Evolutionary conservation across 176 grass and related monocot genomes (phyloP), one percentile per base, ranked within the genome.

Genomic region (Lolium multiflorum): DNA sequence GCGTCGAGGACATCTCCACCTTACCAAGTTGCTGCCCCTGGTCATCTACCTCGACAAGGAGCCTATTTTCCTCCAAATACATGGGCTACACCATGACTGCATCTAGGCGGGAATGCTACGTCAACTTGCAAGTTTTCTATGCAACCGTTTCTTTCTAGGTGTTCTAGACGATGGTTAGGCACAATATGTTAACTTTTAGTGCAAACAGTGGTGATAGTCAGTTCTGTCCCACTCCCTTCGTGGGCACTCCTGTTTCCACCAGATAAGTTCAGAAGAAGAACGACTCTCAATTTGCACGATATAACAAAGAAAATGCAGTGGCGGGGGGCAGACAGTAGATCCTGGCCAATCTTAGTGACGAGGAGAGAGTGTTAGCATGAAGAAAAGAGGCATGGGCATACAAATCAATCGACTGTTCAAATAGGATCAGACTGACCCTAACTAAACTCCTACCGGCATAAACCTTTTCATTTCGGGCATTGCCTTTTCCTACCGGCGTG

Each of bases 201-300:
- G n/a, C n/a, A n/a, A n/a, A n/a, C n/a, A 14, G 61, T 75, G 59
- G 76, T 41, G 89, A 84, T 75, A 16, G n/a, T n/a, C 73, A 9
- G 67, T 80, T 61, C 25, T 7, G 80, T 37, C 85, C 89, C 89
- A 84, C 89, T 61, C 74, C 66, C 51, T 16, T 63, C 43, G 54
- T 82, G 61, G 71, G 79, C 77, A 13, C 89, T 46, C 65, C 65
- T 79, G 67, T 68, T 84, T 61, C 11, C 14, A 61, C 21, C 81
- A 65, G 89, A 76, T 87, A 91, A 80, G 44, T 75, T 75, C 66
- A 47, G 24, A 63, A 7, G 2, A 38, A 35, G 35, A 66, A 8
- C n/a, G n/a, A n/a, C n/a, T n/a, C n/a, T n/a, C n/a, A n/a, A n/a
- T n/a, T n/a, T n/a, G n/a, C n/a, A n/a, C n/a, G n/a, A 48, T 61